Conservation (phyloP, 768 basidiomycete genomes). For the Zangia roseola region DNA sequence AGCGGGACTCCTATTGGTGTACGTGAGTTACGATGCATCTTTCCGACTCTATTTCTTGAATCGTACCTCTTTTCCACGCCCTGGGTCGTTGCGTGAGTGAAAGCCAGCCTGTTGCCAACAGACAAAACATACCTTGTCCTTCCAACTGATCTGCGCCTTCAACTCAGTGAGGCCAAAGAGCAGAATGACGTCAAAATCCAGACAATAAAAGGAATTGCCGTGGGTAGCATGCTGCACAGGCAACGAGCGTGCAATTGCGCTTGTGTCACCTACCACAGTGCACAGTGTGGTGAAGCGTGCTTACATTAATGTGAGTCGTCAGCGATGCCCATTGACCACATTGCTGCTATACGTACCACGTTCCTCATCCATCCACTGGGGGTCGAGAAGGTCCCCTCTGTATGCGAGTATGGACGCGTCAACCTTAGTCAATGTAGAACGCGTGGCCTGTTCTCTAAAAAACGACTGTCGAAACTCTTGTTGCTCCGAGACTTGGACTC, state of each 20-base stretch:
- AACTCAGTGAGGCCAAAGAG: conserved; percentile 44
- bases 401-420: neutral
- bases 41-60: neutral
- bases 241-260: neutral
- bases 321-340: too few relatives aligned
- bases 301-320: too few relatives aligned
- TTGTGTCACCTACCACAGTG: too few relatives aligned
- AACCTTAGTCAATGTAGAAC: neutral
- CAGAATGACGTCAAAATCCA: conserved; percentile 35
- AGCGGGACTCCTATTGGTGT: conserved; percentile 1
- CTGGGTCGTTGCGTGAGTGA: neutral
- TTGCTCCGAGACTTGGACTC: conserved; percentile 18
- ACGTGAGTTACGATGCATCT: neutral
- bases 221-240: neutral
- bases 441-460: neutral
- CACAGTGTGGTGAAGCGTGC: too few relatives aligned
- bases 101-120: neutral
- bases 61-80: neutral
- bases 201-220: conserved; percentile 9
- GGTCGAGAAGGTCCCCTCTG: neutral
- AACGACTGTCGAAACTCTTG: conserved; percentile 19
- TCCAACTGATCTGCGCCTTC: conserved; percentile 46
- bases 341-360: neutral
- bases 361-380: neutral
- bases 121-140: conserved; percentile 20